Base-by-base conservation (phyloP, 2,329 filamentous ascomycete genomes). In the Triangularia setosa region DNA sequence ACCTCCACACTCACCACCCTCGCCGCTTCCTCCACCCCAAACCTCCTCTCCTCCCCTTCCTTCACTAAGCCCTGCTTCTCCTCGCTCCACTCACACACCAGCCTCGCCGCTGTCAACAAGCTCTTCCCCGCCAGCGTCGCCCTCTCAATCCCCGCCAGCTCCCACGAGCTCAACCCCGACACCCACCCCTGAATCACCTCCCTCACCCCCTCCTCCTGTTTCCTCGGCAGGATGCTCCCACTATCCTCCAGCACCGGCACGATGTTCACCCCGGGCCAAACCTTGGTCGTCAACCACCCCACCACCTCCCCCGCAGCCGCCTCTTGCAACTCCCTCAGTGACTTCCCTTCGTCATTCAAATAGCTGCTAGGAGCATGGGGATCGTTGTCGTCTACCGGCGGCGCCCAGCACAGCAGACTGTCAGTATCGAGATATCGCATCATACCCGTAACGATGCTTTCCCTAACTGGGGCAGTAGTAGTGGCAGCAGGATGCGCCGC, bases 341-440 rank as follows among this genome's bases (percentile, higher is more conserved):
- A 87, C 71, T 87, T 81, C 35, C 79, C 79, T 11, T 77, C 76
- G 4, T 80, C 81, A 62, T 82, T 81, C 53, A 75, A 76, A 16
- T 11, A 8, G 23, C 55, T 48, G 2, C 48, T 52, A 3, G 24
- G 52, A 16, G 75, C 72, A 58, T 83, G 78, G 28, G 87, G 78
- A 35, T 81, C 78, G 1, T 83, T 80, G 1, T 81, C 80, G 40
- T 81, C 78, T 1, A 83, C 80, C 1, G 81, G 80, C 48, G 86
- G 82, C 24, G 84, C 92, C 91, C 93, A 97, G 84, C 94, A 98
- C 1, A 99, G 86, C 35, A 98, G 79, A 0, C 92, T 93, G 78
- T 99, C 95, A 0, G 95, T 98, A 71, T 93, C 88, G 25, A 99
- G 84, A 76, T 98, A 98, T 56, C 90, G 86, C 83, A 98, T 85